phyloP scores from a whole-genome alignment of 176 grass and related monocot species.

The Aegilops tauschii region DNA sequence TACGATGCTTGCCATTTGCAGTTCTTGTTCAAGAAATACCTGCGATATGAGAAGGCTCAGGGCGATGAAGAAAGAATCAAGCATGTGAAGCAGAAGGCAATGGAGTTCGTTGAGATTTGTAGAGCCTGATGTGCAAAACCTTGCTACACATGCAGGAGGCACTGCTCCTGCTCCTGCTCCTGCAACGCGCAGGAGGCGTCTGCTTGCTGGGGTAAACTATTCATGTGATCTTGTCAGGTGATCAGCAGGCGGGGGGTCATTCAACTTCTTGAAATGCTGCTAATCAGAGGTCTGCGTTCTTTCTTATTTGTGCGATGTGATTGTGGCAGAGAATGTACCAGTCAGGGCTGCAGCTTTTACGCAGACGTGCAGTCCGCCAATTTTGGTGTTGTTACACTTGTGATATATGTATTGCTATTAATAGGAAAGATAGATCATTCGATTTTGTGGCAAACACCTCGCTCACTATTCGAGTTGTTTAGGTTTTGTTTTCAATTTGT shows the following conservation, averaged over 20 bases:
- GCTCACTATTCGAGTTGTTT: background rate
- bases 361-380: background rate
- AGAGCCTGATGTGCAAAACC: background rate
- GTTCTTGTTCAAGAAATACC: conserved; percentile 96
- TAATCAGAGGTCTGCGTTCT: background rate
- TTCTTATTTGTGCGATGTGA: background rate
- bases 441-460: background rate
- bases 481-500: too few species aligned
- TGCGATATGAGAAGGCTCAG: conserved; percentile 63
- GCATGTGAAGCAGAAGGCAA: conserved; percentile 73
- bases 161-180: background rate
- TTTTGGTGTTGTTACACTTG: background rate
- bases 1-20: conserved; percentile 26
- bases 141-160: background rate
- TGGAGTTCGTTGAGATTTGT: conserved; percentile 76
- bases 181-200: background rate
- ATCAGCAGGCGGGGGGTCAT: background rate
- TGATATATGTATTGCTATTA: background rate
- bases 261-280: background rate
- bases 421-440: background rate
- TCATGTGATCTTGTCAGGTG: too few species aligned
- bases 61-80: conserved; percentile 53
- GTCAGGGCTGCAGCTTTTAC: background rate
- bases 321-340: background rate
- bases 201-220: background rate